Evolutionary conservation across 2,329 filamentous ascomycete genomes (phyloP).

Genomic region (Cadophora luteo-olivacea): DNA sequence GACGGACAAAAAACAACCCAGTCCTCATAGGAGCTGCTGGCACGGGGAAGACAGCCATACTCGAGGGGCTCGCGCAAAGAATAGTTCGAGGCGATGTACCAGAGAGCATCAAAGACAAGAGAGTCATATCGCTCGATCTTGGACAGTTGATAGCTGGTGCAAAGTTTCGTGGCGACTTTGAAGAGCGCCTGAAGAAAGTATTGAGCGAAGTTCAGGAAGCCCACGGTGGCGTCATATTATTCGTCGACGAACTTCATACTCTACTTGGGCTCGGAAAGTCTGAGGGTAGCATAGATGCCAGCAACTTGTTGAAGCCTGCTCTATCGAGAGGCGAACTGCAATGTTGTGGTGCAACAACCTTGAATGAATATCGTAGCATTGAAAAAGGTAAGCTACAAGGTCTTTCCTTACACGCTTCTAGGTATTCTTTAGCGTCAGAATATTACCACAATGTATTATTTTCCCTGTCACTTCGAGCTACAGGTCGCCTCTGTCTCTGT

Average conservation of each 20-base stretch:
- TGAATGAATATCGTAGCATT: constrained; percentile 90
- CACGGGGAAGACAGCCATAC: constrained; percentile 91
- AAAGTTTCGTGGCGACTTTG: constrained; percentile 95
- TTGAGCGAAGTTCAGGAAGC: constrained; percentile 87
- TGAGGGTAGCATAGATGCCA: constrained; percentile 95
- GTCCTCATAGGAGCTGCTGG: constrained; percentile 87
- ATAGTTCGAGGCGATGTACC: constrained; percentile 94
- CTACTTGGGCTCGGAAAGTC: constrained; percentile 92
- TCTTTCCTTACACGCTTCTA: background rate
- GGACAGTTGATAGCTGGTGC: constrained; percentile 94
- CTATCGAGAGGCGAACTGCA: constrained; percentile 92
- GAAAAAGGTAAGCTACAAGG: constrained; percentile 65
- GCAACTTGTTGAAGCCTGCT: constrained; percentile 91
- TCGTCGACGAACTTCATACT: constrained; percentile 94
- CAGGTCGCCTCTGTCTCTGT: background rate
- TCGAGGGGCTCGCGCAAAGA: constrained; percentile 87
- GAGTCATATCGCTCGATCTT: constrained; percentile 85
- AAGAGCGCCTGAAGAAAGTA: constrained; percentile 90
- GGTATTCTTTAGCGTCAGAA: background rate
- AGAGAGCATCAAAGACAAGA: constrained; percentile 94
- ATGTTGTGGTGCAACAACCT: constrained; percentile 92
- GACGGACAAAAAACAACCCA: constrained; percentile 88
- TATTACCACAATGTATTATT: background rate
- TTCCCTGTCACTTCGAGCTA: background rate
- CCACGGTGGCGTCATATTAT: constrained; percentile 88